Conservation (phyloP, 441 rosid species). For the Sinapis alba region DNA sequence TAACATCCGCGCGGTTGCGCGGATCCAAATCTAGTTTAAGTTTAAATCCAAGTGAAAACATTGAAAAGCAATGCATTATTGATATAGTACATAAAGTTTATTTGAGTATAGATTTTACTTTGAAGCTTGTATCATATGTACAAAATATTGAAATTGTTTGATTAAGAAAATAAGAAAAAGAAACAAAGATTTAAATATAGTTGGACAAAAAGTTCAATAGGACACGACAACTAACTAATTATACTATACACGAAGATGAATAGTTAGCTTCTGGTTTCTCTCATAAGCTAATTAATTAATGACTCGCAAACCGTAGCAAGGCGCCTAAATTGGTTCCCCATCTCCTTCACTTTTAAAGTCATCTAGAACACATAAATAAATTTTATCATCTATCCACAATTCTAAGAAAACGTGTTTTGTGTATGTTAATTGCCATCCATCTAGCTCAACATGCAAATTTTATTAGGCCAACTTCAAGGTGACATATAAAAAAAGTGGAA, state of each 20-base stretch:
- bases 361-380: neutral
- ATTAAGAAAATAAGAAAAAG: neutral
- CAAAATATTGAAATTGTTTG: neutral
- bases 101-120: neutral
- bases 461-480: neutral
- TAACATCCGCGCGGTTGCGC: too few relatives aligned
- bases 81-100: neutral
- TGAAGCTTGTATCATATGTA: neutral
- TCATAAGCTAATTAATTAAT: neutral
- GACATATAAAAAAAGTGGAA: neutral
- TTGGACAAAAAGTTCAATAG: neutral
- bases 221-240: neutral
- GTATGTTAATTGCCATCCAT: neutral
- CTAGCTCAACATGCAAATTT: neutral
- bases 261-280: neutral
- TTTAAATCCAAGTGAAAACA: neutral
- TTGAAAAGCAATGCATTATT: neutral
- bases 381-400: conserved; percentile 10
- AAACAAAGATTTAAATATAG: neutral
- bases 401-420: neutral
- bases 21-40: neutral
- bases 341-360: conserved; percentile 20
- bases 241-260: neutral
- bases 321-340: conserved; percentile 27
- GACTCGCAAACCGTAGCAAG: conserved; percentile 9